phyloP scores from a whole-genome alignment of 225 moss, liverwort and hornwort species.

The Takakia lepidozioides region DNA sequence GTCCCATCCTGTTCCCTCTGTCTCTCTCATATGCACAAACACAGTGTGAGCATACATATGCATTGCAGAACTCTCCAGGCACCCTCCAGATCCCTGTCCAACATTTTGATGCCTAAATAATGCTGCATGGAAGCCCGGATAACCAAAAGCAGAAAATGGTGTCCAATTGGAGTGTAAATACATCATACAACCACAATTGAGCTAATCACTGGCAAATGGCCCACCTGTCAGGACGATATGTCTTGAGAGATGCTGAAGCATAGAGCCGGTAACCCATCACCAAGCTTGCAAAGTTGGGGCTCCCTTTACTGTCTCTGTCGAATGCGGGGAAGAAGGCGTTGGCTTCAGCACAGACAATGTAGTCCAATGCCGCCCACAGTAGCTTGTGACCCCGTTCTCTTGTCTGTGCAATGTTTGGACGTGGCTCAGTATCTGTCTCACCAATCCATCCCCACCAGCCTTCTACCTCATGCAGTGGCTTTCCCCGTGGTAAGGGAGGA shows the following conservation, averaged over 20 bases:
- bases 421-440: too few relatives aligned
- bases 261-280: conserved; percentile 43
- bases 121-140: too few relatives aligned
- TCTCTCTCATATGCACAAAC: too few relatives aligned
- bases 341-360: conserved; percentile 29
- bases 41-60: too few relatives aligned
- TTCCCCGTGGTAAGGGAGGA: conserved; percentile 2
- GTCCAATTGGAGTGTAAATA: too few relatives aligned
- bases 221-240: conserved; percentile 46
- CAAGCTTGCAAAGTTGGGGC: conserved; percentile 34
- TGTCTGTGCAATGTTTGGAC: too few relatives aligned
- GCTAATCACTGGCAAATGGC: not conserved
- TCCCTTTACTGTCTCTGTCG: conserved; percentile 28
- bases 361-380: conserved; percentile 34
- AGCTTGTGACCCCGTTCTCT: conserved; percentile 11
- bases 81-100: too few relatives aligned
- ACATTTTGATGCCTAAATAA: too few relatives aligned
- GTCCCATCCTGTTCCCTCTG: too few relatives aligned
- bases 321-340: conserved; percentile 45
- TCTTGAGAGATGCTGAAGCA: conserved; percentile 34
- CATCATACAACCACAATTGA: not conserved
- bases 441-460: conserved; percentile 50
- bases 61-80: too few relatives aligned
- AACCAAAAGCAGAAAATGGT: too few relatives aligned
- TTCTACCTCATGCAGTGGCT: conserved; percentile 10